Evolutionary conservation across 768 basidiomycete species (phyloP).

Genomic region (Sistotremastrum niveocremeum): DNA sequence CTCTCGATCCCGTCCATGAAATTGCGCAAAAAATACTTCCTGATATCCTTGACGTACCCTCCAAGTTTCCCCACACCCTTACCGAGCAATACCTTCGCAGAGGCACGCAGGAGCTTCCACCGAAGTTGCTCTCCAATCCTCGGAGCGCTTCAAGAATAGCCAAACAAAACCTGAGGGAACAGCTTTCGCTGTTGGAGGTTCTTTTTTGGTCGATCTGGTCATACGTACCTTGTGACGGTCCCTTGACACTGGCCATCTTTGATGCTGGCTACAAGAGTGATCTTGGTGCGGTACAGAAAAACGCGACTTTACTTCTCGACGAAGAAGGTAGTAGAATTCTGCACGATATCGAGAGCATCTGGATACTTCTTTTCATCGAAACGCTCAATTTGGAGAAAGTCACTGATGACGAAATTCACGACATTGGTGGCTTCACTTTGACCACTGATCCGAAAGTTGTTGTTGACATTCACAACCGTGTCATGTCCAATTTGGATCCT

Average conservation of each 20-base stretch:
- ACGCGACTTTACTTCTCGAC: slow-evolving; percentile 53
- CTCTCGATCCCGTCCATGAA: slow-evolving; percentile 36
- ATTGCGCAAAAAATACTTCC: slow-evolving; percentile 43
- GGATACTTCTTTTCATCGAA: slow-evolving; percentile 71
- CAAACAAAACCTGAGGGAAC: slow-evolving; percentile 65
- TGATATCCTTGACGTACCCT: slow-evolving; percentile 48
- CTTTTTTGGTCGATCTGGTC: slow-evolving; percentile 86
- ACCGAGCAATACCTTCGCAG: slow-evolving; percentile 48
- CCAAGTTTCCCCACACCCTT: slow-evolving; percentile 45
- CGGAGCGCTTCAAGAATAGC: slow-evolving; percentile 51
- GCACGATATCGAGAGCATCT: slow-evolving; percentile 56
- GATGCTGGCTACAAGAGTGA: slow-evolving; percentile 49
- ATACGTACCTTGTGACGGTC: slow-evolving; percentile 49
- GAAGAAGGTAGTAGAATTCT: slow-evolving; percentile 55
- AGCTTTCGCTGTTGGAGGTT: slow-evolving; percentile 69
- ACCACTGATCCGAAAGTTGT: slow-evolving; percentile 49
- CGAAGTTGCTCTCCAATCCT: slow-evolving; percentile 33
- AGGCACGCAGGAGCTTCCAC: slow-evolving; percentile 35
- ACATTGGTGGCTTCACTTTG: slow-evolving; percentile 21
- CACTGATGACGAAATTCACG: slow-evolving; percentile 22
- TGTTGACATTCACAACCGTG: slow-evolving; percentile 51
- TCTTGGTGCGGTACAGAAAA: slow-evolving; percentile 51
- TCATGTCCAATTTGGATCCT: slow-evolving; percentile 42
- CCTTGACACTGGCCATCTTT: slow-evolving; percentile 48
- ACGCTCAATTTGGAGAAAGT: slow-evolving; percentile 67